Conservation (phyloP, 2,329 filamentous ascomycete genomes). For the Cercospora sp. region DNA sequence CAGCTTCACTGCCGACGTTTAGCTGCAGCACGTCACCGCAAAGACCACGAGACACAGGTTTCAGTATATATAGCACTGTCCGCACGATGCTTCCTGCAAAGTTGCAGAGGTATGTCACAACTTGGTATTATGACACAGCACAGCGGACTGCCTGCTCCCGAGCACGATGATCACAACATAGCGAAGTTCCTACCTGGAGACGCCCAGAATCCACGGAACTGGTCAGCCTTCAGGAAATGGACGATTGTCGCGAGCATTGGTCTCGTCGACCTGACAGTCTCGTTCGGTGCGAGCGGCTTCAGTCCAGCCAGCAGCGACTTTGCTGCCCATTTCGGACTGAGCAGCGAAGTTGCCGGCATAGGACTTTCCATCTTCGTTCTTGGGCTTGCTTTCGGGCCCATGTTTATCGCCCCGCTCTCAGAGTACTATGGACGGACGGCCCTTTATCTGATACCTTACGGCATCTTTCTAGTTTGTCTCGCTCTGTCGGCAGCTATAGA, state of each 20-base stretch:
- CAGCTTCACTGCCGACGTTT: background rate
- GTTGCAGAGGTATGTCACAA: conserved; percentile 2
- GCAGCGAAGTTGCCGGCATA: conserved; percentile 45
- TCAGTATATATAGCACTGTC: background rate
- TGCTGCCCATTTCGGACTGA: conserved; percentile 44
- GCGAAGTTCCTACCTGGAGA: conserved; percentile 40
- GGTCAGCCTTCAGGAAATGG: conserved; percentile 47
- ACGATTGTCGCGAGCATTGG: conserved; percentile 50
- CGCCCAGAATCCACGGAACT: conserved; percentile 48
- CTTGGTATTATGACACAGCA: conserved; percentile 9
- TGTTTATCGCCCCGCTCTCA: conserved; percentile 48
- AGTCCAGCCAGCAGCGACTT: conserved; percentile 48
- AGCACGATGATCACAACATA: conserved; percentile 2
- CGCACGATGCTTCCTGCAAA: background rate
- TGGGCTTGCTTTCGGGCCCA: conserved; percentile 49
- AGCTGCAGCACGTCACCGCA: conserved; percentile 1
- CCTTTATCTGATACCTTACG: conserved; percentile 46
- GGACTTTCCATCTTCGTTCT: conserved; percentile 51
- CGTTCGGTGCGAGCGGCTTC: conserved; percentile 50
- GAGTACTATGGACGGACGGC: conserved; percentile 49
- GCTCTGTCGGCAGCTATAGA: conserved; percentile 47
- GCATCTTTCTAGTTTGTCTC: conserved; percentile 46
- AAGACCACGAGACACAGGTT: background rate
- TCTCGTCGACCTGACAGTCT: conserved; percentile 28
- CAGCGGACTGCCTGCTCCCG: background rate